Conservation (phyloP, 441 rosid species). For the Macaranga tanarius region DNA sequence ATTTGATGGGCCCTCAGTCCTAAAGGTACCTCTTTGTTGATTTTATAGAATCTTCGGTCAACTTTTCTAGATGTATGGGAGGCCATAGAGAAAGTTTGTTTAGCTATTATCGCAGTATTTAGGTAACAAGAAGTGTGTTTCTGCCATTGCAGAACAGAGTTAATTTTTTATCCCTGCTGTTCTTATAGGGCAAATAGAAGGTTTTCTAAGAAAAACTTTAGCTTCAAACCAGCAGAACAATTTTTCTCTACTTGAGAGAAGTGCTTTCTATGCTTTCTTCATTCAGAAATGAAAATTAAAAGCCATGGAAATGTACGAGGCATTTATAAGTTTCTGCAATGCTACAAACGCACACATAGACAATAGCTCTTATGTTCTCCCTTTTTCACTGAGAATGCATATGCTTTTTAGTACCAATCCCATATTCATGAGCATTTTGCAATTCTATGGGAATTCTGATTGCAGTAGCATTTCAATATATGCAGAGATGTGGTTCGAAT, state of each 20-base stretch:
- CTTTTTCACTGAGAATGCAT: conserved; percentile 2
- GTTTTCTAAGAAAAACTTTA: too few relatives aligned
- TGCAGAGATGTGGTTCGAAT: conserved; percentile 59
- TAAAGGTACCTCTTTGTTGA: conserved; percentile 31
- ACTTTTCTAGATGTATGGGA: not conserved
- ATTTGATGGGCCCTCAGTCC: conserved; percentile 39
- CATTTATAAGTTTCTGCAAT: not conserved
- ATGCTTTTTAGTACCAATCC: not conserved
- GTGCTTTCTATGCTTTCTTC: not conserved
- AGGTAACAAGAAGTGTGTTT: not conserved
- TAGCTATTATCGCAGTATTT: not conserved
- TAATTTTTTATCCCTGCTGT: too few relatives aligned
- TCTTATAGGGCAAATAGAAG: too few relatives aligned
- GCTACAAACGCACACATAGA: not conserved
- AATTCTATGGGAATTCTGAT: conserved; percentile 1
- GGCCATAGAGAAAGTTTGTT: not conserved
- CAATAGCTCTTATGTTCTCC: not conserved
- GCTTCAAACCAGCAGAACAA: too few relatives aligned
- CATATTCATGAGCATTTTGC: not conserved
- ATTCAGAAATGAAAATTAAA: not conserved
- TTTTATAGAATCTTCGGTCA: conserved; percentile 7
- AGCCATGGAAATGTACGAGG: too few relatives aligned
- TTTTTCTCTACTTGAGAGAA: not conserved
- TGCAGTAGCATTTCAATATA: conserved; percentile 2
- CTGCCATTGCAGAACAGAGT: not conserved